Evolutionary conservation across 805 yeast genomes (phyloP).

Genomic region (Candida succiphila): DNA sequence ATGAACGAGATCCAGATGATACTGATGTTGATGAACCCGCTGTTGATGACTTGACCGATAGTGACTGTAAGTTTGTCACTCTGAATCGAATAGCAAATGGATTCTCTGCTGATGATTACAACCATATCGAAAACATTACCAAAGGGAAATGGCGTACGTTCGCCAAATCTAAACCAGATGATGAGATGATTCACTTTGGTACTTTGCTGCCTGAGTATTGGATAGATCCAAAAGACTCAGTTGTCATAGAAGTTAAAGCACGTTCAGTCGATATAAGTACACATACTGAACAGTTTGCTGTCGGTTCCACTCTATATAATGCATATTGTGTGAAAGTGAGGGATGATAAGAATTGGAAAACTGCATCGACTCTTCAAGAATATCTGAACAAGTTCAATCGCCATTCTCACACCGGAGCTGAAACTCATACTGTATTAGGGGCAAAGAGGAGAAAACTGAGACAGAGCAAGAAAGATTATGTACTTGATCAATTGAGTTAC

Average conservation of each 20-base stretch:
- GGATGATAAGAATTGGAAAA: slow-evolving; percentile 53
- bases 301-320: slow-evolving; percentile 64
- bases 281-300: slow-evolving; percentile 37
- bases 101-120: slow-evolving; percentile 52
- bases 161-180: slow-evolving; percentile 31
- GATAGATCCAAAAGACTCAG: slow-evolving; percentile 70
- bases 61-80: slow-evolving; percentile 37
- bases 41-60: slow-evolving; percentile 2
- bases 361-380: slow-evolving; percentile 46
- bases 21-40: neutral
- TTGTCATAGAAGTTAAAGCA: slow-evolving; percentile 79
- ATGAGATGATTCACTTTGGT: slow-evolving; percentile 41
- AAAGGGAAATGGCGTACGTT: slow-evolving; percentile 48
- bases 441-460: slow-evolving; percentile 18
- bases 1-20: neutral
- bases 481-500: slow-evolving; percentile 7
- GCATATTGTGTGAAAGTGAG: slow-evolving; percentile 64
- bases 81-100: slow-evolving; percentile 85
- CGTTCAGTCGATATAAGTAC: slow-evolving; percentile 51
- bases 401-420: slow-evolving; percentile 7
- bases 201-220: slow-evolving; percentile 56
- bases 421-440: slow-evolving; percentile 12
- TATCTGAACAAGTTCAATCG: slow-evolving; percentile 21
- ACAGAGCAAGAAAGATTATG: slow-evolving; percentile 9
- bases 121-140: slow-evolving; percentile 45